These are phyloP conservation scores for Xylaria castorea DNA, from an alignment of 495 filamentous ascomycete genomes.

Conservation along the genomic window DNA sequence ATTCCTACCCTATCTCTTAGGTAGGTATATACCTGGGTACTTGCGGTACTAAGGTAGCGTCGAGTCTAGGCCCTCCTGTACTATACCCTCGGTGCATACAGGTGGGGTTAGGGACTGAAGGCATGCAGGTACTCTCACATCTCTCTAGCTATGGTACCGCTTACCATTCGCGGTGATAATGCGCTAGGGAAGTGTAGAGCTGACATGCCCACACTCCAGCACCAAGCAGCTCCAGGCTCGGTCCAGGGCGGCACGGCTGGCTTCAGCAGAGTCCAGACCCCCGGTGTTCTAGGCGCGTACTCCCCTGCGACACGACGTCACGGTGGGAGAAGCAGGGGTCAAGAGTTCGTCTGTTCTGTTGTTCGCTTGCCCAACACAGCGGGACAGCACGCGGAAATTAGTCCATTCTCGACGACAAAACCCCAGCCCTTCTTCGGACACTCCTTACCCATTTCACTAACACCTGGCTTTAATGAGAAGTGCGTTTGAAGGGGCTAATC, in stretches of 20 bases:
- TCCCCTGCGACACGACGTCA: constrained; percentile 25
- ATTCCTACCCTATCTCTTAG: too few species aligned
- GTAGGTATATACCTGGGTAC: neutral
- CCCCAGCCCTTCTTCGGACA: neutral
- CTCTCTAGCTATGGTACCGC: neutral
- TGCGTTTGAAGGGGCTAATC: constrained; percentile 20
- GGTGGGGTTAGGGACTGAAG: neutral
- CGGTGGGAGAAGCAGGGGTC: constrained; percentile 4
- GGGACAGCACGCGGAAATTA: constrained; percentile 7
- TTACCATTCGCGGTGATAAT: neutral
- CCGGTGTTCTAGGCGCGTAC: constrained; percentile 22
- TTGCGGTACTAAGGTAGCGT: neutral
- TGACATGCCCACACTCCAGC: neutral
- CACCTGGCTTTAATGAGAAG: constrained; percentile 19
- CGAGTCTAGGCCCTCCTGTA: neutral
- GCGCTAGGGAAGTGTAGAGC: neutral
- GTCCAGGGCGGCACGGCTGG: constrained; percentile 16
- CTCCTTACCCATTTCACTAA: constrained; percentile 9
- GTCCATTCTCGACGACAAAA: neutral
- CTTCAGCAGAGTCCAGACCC: constrained; percentile 23
- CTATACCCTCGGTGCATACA: constrained; percentile 2
- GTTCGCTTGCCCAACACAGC: constrained; percentile 13
- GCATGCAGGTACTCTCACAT: neutral
- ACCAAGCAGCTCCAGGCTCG: too few species aligned
- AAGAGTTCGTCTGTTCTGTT: constrained; percentile 3